These are phyloP conservation scores for Exophiala sp. DNA, from an alignment of 2,329 filamentous ascomycete genomes.

Conservation along the genomic window DNA sequence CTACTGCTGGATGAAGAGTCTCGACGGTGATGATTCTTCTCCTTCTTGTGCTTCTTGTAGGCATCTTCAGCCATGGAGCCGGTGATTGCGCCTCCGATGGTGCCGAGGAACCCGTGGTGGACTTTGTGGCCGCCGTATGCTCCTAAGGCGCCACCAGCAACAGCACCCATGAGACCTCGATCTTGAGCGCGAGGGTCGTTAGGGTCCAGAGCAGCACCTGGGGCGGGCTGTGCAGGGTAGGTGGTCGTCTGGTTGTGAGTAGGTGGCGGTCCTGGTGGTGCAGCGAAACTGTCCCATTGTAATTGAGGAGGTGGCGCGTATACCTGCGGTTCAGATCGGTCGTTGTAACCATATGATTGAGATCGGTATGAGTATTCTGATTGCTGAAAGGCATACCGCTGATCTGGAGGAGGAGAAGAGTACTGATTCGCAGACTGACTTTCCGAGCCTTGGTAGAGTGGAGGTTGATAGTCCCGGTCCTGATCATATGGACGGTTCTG, in stretches of 20 bases:
- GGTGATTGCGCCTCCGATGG: conserved; percentile 47
- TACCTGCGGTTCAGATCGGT: not conserved
- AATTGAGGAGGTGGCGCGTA: not conserved
- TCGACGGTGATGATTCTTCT: conserved; percentile 18
- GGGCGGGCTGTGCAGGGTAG: not conserved
- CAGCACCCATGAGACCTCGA: conserved; percentile 45
- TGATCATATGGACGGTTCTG: not conserved
- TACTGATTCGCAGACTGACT: not conserved
- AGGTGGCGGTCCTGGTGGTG: not conserved
- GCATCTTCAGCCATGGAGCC: conserved; percentile 46
- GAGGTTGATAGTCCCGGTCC: not conserved
- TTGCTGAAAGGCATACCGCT: not conserved
- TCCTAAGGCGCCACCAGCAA: conserved; percentile 46
- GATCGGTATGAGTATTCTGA: not conserved
- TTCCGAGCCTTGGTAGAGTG: not conserved
- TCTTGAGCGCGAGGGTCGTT: conserved; percentile 28
- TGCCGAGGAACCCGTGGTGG: conserved; percentile 45
- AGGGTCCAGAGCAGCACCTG: not conserved
- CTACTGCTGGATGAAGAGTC: conserved; percentile 19
- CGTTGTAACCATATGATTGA: not conserved
- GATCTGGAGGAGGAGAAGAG: not conserved
- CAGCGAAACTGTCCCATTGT: not conserved
- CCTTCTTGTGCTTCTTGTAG: conserved; percentile 36
- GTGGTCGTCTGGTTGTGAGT: not conserved
- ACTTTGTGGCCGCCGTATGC: conserved; percentile 47